Conservation (phyloP, 1,284 basidiomycete genomes). For the Dichomitus squalens region DNA sequence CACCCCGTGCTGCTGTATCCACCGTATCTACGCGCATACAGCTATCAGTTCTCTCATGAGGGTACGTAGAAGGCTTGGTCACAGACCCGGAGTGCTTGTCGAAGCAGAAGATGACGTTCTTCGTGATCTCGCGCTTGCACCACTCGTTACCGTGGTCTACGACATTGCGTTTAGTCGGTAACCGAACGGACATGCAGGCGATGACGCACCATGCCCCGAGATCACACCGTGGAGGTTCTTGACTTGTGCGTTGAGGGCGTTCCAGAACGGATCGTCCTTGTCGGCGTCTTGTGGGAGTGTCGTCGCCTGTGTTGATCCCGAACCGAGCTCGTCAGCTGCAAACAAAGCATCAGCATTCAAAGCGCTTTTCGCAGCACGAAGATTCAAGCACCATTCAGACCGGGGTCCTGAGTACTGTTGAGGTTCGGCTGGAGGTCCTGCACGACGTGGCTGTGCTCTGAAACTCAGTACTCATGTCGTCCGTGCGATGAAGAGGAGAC, state of each 20-base stretch:
- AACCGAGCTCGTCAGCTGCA: conserved; percentile 54
- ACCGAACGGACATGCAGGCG: background rate
- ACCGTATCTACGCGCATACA: conserved; percentile 50
- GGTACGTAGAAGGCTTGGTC: background rate
- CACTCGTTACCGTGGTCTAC: conserved; percentile 74
- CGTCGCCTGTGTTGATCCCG: conserved; percentile 60
- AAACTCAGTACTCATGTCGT: background rate
- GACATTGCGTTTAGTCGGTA: background rate
- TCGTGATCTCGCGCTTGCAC: conserved; percentile 64
- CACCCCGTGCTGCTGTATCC: conserved; percentile 57
- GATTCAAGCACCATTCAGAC: conserved; percentile 55
- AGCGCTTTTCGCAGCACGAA: background rate
- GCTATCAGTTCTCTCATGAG: background rate
- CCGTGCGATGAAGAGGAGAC: background rate
- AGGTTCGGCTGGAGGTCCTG: conserved; percentile 51
- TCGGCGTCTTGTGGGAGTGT: conserved; percentile 37
- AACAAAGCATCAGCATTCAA: background rate
- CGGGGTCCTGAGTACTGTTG: conserved; percentile 54
- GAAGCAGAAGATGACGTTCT: conserved; percentile 69
- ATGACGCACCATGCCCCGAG: conserved; percentile 60
- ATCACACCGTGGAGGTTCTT: conserved; percentile 66
- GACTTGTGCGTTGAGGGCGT: conserved; percentile 56
- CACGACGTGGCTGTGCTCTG: conserved; percentile 47
- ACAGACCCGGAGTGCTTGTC: conserved; percentile 68
- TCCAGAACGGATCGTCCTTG: conserved; percentile 63